Evolutionary conservation across 306 rosid genomes (phyloP).

Genomic region (Gillenia trifoliata): DNA sequence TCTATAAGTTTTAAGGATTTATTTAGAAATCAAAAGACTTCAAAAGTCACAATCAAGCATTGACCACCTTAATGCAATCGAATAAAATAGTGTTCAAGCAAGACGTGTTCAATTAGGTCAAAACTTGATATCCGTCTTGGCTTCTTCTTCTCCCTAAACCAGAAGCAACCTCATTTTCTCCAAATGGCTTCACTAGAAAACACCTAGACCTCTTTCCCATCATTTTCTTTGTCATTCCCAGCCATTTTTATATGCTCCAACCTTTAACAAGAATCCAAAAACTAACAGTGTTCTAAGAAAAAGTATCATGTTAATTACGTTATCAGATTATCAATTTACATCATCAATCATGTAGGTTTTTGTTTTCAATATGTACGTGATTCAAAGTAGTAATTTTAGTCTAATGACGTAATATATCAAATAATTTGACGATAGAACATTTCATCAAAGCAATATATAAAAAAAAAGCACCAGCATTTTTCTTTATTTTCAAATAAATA

Average conservation of each 20-base stretch:
- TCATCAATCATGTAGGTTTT: too few relatives aligned
- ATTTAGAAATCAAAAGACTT: not conserved
- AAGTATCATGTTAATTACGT: not conserved
- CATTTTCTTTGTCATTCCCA: not conserved
- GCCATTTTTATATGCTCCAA: not conserved
- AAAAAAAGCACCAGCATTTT: not conserved
- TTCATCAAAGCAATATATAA: not conserved
- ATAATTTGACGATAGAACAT: not conserved
- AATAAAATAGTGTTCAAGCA: not conserved
- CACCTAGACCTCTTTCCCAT: not conserved
- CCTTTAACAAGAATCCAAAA: not conserved
- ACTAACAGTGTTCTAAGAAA: not conserved
- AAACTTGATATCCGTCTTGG: constrained; percentile 2
- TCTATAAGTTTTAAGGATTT: not conserved
- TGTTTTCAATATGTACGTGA: too few relatives aligned
- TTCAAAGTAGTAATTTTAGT: not conserved
- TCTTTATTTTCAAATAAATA: not conserved
- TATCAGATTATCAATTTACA: not conserved
- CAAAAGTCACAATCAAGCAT: constrained; percentile 21
- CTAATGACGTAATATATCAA: not conserved
- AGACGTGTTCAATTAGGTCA: constrained; percentile 14
- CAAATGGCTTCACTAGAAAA: not conserved
- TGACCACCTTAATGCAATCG: not conserved
- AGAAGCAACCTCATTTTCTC: constrained; percentile 4
- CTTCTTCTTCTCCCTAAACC: not conserved